These are phyloP conservation scores for Botrytis tulipae DNA, from an alignment of 2,329 filamentous ascomycete species.

Conservation along the genomic window DNA sequence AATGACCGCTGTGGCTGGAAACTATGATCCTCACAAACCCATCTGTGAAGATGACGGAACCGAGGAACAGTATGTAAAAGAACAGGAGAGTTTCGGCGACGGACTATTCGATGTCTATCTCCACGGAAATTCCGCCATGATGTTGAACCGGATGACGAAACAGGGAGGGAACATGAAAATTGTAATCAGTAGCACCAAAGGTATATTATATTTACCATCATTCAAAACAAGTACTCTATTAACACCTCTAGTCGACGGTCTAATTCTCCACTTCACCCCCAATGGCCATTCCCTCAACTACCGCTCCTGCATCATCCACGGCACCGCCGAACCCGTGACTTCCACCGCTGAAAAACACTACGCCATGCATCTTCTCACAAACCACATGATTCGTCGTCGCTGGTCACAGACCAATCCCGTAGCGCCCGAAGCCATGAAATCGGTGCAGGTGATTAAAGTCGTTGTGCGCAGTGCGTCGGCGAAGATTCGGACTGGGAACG, in stretches of 20 bases:
- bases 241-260: conserved; percentile 56
- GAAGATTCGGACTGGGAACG: conserved; percentile 20
- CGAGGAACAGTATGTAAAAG: background rate
- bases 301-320: conserved; percentile 69
- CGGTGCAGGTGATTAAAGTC: conserved; percentile 19
- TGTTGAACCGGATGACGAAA: conserved; percentile 15
- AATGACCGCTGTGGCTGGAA: background rate
- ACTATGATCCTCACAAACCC: conserved; percentile 5
- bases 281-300: conserved; percentile 83
- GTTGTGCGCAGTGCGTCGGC: conserved; percentile 19
- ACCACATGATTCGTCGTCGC: conserved; percentile 16
- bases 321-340: conserved; percentile 64
- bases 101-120: conserved; percentile 20
- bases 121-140: conserved; percentile 22
- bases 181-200: background rate
- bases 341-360: conserved; percentile 40
- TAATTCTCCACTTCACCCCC: conserved; percentile 75
- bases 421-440: conserved; percentile 10
- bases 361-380: conserved; percentile 3
- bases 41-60: conserved; percentile 19
- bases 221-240: background rate
- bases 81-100: conserved; percentile 1
- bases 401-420: background rate
- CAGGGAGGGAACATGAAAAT: background rate
- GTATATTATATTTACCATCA: background rate